These are phyloP conservation scores for Pharnaceum exiguum DNA, from an alignment of 148 eudicot genomes.

Conservation along the genomic window DNA sequence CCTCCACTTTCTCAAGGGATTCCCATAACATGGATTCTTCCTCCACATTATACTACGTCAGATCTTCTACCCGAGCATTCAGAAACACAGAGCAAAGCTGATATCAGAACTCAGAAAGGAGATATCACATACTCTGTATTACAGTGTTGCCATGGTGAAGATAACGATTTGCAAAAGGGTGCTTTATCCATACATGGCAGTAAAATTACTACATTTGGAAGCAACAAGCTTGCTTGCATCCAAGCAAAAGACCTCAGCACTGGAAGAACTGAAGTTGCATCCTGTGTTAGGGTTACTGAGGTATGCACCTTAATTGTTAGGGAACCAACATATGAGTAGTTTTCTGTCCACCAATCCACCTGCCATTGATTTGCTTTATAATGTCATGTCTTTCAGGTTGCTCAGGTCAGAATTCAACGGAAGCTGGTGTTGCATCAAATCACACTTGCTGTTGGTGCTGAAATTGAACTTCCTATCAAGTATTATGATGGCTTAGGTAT, in stretches of 20 bases:
- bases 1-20: slow-evolving; percentile 86
- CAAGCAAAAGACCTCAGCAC: slow-evolving; percentile 66
- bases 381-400: slow-evolving; percentile 36
- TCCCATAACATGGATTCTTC: slow-evolving; percentile 87
- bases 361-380: background rate
- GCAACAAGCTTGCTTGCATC: slow-evolving; percentile 61
- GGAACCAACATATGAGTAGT: background rate
- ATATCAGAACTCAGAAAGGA: slow-evolving; percentile 39
- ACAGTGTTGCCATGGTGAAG: slow-evolving; percentile 33
- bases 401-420: slow-evolving; percentile 62
- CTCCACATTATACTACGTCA: slow-evolving; percentile 76
- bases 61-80: slow-evolving; percentile 56
- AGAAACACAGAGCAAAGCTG: slow-evolving; percentile 33
- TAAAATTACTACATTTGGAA: slow-evolving; percentile 56
- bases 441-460: slow-evolving; percentile 65
- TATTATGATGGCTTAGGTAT: slow-evolving; percentile 61
- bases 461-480: slow-evolving; percentile 49
- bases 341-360: background rate
- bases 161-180: slow-evolving; percentile 38
- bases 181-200: slow-evolving; percentile 45
- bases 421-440: slow-evolving; percentile 30
- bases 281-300: slow-evolving; percentile 84
- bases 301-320: slow-evolving; percentile 23
- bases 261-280: slow-evolving; percentile 72
- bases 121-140: slow-evolving; percentile 58